Evolutionary conservation across 2,329 filamentous ascomycete genomes (phyloP), one percentile per base, ranked within the genome.

Genomic region (Trichoderma simmonsii): DNA sequence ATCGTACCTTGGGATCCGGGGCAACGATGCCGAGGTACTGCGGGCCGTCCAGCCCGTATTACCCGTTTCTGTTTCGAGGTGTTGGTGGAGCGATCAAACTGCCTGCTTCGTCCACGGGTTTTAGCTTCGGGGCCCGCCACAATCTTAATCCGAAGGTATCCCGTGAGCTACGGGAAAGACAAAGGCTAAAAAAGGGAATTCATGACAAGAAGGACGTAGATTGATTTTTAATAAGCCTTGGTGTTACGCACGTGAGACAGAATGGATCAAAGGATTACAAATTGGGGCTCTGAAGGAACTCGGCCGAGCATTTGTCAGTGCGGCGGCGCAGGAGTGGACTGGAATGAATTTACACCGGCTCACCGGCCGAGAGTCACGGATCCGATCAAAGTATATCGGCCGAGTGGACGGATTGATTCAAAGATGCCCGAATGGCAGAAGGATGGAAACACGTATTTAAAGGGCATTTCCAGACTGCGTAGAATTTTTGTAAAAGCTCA

Each of bases 381-480:
- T 71, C 76, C 76, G 75, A 60, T 4, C 3, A 3, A 39, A n/a
- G 15, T 21, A 3, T 75, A 73, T 77, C 77, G 77, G 76, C 77
- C 76, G 77, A 78, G 68, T 75, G 56, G 36, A 67, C 18, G 28
- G 18, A 61, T 60, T 6, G 12, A 59, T 54, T 18, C 39, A 36
- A 62, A 9, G 4, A 32, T 62, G 24, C n/a, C 65, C 65, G 65
- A 28, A 14, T 66, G 24, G 43, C 63, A 9, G 60, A 63, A 34
- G 12, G 28, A 21, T 15, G 1, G 9, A 15, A 36, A 36, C 30
- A 36, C 9, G 14, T 66, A 66, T 56, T 26, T 54, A 66, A 66
- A 28, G 18, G 14, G 12, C 14, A 15, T 26, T 24, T 8, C 28
- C n/a, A 48, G 28, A 36, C 15, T 3, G 4, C 5, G 15, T 63